phyloP scores from a whole-genome alignment of 2,329 filamentous ascomycete genomes.

The Pleoardoris graminearum region DNA sequence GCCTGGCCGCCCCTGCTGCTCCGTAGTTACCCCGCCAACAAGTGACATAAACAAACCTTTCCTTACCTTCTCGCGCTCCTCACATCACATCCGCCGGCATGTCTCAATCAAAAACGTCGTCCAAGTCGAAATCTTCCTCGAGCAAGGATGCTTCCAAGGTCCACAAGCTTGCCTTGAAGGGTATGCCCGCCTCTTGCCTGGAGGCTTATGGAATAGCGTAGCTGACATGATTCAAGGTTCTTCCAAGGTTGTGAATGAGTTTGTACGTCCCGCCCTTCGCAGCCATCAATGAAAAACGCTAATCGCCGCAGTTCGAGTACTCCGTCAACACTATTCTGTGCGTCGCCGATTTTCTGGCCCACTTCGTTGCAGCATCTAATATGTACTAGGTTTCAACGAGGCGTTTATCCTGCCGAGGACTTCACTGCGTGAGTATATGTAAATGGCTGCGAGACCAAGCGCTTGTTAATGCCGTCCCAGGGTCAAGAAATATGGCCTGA shows the following conservation, averaged over 20 bases:
- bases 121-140: slow-evolving; percentile 41
- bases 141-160: slow-evolving; percentile 77
- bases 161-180: slow-evolving; percentile 91
- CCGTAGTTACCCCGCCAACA: slow-evolving; percentile 38
- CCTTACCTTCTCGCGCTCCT: slow-evolving; percentile 8
- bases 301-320: slow-evolving; percentile 76
- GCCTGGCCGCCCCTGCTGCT: background rate
- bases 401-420: slow-evolving; percentile 88
- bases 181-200: slow-evolving; percentile 49
- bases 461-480: slow-evolving; percentile 43
- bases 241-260: slow-evolving; percentile 90
- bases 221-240: slow-evolving; percentile 54
- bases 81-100: slow-evolving; percentile 20
- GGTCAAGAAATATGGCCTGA: slow-evolving; percentile 99
- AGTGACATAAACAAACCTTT: slow-evolving; percentile 29
- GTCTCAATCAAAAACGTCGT: slow-evolving; percentile 37
- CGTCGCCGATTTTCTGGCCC: slow-evolving; percentile 27
- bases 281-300: slow-evolving; percentile 6
- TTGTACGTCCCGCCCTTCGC: slow-evolving; percentile 64
- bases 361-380: background rate
- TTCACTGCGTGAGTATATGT: slow-evolving; percentile 66
- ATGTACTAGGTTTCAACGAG: slow-evolving; percentile 71
- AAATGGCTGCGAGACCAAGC: slow-evolving; percentile 33
- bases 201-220: background rate
- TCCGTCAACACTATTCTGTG: slow-evolving; percentile 96